Conservation (phyloP, 2,329 filamentous ascomycete genomes). For the Sporothrix phasma region DNA sequence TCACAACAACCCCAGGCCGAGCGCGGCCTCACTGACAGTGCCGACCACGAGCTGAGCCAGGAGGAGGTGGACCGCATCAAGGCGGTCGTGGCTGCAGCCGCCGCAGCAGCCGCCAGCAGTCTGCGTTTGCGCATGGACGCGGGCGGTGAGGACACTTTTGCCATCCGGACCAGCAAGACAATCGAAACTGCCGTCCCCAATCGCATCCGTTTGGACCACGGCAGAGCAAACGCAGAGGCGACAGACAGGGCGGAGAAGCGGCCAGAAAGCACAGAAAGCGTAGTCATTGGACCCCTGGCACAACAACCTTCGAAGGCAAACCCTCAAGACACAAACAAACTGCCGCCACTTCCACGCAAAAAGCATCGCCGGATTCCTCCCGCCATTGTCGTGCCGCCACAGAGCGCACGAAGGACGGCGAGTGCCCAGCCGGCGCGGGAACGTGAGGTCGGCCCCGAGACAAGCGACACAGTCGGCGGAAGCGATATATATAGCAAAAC, state of each 20-base stretch:
- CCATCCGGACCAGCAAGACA: not conserved
- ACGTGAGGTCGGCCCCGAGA: not conserved
- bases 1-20: constrained; percentile 14
- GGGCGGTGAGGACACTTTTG: not conserved
- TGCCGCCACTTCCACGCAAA: not conserved
- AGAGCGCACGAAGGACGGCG: not conserved
- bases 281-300: too few relatives aligned
- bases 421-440: not conserved
- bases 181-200: not conserved
- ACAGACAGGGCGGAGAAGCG: not conserved
- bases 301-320: too few relatives aligned
- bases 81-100: constrained; percentile 30
- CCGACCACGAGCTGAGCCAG: constrained; percentile 10
- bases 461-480: not conserved
- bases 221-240: not conserved
- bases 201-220: not conserved
- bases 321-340: not conserved
- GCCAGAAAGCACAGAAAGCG: not conserved
- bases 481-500: not conserved
- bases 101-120: constrained; percentile 3
- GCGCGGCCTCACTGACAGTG: constrained; percentile 11
- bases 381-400: constrained; percentile 27
- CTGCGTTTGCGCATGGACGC: constrained; percentile 9
- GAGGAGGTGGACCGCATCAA: constrained; percentile 44
- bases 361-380: constrained; percentile 21